Conservation (phyloP, 345 rosid species). For the Moringa oleifera region DNA sequence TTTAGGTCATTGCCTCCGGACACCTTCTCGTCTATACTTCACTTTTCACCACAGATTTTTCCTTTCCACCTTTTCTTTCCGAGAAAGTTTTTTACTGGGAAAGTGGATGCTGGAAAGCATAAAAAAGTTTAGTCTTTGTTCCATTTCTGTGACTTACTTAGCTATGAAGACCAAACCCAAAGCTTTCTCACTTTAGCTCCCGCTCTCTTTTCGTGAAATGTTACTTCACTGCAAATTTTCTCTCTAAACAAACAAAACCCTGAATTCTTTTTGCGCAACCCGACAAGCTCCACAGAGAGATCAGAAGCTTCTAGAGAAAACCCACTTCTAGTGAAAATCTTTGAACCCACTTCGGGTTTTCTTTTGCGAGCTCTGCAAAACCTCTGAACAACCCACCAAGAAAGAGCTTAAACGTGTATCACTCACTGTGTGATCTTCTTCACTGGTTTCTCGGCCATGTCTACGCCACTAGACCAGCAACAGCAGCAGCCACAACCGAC, state of each 20-base stretch:
- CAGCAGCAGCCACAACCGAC: conserved; percentile 25
- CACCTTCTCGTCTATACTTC: not conserved
- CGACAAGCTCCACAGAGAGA: too few relatives aligned
- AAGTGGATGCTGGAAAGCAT: not conserved
- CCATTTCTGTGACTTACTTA: too few relatives aligned
- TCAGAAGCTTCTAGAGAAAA: too few relatives aligned
- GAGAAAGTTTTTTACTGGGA: too few relatives aligned
- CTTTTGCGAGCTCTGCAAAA: conserved; percentile 7
- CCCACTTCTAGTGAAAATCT: not conserved
- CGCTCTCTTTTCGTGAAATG: not conserved
- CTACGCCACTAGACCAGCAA: conserved; percentile 37
- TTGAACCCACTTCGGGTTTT: conserved; percentile 1
- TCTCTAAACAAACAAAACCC: not conserved
- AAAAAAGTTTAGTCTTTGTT: too few relatives aligned
- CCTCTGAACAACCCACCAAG: conserved; percentile 8
- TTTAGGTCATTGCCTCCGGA: too few relatives aligned
- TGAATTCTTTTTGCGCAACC: too few relatives aligned
- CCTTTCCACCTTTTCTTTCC: not conserved
- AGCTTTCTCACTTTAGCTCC: not conserved
- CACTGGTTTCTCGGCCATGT: conserved; percentile 16
- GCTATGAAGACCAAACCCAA: too few relatives aligned
- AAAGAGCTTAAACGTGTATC: not conserved
- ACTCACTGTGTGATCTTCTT: not conserved
- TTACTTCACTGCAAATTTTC: not conserved
- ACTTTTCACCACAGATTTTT: not conserved